phyloP scores from a whole-genome alignment of 2,329 filamentous ascomycete genomes.

The Tolypocladium sp. region DNA sequence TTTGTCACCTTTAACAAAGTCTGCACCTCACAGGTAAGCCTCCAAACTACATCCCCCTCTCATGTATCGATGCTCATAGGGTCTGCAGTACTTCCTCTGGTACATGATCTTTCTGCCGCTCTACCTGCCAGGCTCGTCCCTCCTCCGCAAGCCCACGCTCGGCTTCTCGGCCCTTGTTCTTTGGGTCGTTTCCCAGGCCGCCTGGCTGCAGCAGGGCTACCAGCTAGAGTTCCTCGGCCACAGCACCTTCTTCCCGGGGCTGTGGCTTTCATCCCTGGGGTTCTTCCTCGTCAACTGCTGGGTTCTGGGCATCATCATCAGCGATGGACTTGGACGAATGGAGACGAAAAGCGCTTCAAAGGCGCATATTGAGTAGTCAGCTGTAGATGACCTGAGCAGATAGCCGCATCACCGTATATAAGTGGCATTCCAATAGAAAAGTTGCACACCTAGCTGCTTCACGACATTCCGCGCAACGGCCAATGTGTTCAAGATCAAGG shows the following conservation, averaged over 20 bases:
- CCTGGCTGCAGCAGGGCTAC: constrained; percentile 70
- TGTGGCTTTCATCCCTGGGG: constrained; percentile 64
- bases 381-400: background rate
- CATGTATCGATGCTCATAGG: background rate
- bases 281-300: constrained; percentile 86
- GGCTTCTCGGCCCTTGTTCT: constrained; percentile 57
- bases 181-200: constrained; percentile 69
- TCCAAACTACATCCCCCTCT: background rate
- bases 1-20: constrained; percentile 99
- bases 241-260: constrained; percentile 76
- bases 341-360: constrained; percentile 6
- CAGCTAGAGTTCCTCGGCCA: constrained; percentile 69
- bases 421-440: too few species aligned
- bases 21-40: constrained; percentile 86
- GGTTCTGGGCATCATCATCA: constrained; percentile 73
- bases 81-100: constrained; percentile 85
- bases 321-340: constrained; percentile 39
- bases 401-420: background rate
- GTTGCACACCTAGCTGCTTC: background rate
- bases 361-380: constrained; percentile 11
- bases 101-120: constrained; percentile 91
- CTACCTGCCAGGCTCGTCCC: constrained; percentile 72
- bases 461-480: background rate
- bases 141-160: constrained; percentile 49
- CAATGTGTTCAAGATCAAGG: background rate